A percentile compares a stretch with the other conserved stretches of the same genome.
Evolutionary conservation across 2,329 filamentous ascomycete species (phyloP).

Genomic region (Ambrosiella beaveri): DNA sequence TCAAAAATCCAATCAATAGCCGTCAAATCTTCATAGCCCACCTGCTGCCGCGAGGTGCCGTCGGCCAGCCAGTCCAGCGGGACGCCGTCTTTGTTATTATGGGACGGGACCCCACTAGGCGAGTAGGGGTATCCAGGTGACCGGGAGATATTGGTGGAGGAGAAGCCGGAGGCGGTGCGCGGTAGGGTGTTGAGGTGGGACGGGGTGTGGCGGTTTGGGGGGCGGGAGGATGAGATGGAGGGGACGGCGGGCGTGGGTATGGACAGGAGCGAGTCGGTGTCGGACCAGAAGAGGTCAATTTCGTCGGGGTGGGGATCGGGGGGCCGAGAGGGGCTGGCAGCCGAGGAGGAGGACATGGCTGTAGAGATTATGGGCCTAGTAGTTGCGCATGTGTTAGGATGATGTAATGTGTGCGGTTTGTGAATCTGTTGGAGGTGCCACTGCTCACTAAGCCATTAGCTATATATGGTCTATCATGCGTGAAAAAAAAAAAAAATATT

Average conservation of each 20-base stretch:
- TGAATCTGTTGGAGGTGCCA: not conserved
- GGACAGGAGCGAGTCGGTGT: slow-evolving; percentile 21
- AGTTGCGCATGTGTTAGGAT: slow-evolving; percentile 14
- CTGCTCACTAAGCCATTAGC: not conserved
- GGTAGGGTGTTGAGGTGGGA: slow-evolving; percentile 1
- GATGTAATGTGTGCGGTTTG: not conserved
- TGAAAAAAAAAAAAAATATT: not conserved
- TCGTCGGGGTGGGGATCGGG: slow-evolving; percentile 25
- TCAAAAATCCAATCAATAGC: slow-evolving; percentile 99
- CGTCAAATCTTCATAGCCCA: slow-evolving; percentile 89
- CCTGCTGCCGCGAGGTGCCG: slow-evolving; percentile 35
- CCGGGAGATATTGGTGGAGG: not conserved
- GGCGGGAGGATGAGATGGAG: not conserved
- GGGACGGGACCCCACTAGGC: slow-evolving; percentile 1
- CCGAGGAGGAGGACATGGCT: slow-evolving; percentile 11
- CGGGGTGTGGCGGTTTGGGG: slow-evolving; percentile 9
- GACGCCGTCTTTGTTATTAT: slow-evolving; percentile 28
- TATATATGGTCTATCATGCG: no score
- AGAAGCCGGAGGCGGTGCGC: not conserved
- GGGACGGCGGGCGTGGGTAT: slow-evolving; percentile 19
- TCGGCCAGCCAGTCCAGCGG: slow-evolving; percentile 58
- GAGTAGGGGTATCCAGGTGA: not conserved
- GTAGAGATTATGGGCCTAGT: slow-evolving; percentile 13
- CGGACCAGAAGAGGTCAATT: slow-evolving; percentile 25
- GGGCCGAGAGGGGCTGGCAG: not conserved